A percentile compares a stretch with the other conserved stretches of the same genome.
phyloP scores from a whole-genome alignment of 306 rosid species.

The Trichosanthes truncata region DNA sequence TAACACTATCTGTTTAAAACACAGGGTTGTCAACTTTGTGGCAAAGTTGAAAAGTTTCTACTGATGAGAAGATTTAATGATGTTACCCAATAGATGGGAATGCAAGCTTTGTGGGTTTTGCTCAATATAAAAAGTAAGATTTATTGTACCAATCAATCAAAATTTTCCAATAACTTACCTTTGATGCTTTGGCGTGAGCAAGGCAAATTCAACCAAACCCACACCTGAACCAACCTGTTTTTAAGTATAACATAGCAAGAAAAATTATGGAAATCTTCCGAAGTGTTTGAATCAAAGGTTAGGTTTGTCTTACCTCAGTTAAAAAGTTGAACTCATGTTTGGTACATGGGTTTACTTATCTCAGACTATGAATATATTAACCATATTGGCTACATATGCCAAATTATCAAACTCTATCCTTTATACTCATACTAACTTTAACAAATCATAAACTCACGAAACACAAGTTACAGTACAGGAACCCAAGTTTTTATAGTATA shows the following conservation, averaged over 20 bases:
- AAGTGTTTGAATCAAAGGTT: not conserved
- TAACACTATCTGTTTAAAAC: conserved; percentile 44
- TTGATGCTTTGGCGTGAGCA: conserved; percentile 60
- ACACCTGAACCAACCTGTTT: conserved; percentile 90
- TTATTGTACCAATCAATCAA: not conserved
- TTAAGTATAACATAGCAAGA: not conserved
- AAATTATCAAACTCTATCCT: not conserved
- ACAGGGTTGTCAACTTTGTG: conserved; percentile 5
- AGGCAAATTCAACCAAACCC: conserved; percentile 89
- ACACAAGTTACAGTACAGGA: not conserved
- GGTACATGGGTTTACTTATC: not conserved
- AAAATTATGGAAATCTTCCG: not conserved
- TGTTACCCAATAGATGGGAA: not conserved
- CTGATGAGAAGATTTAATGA: not conserved
- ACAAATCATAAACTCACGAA: not conserved
- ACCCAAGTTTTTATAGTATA: not conserved
- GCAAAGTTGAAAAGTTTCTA: not conserved
- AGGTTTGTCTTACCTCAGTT: not conserved
- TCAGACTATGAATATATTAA: not conserved
- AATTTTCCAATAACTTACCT: conserved; percentile 35
- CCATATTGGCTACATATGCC: not conserved
- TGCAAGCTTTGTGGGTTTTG: not conserved
- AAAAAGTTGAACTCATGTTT: not conserved
- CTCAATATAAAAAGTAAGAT: not conserved
- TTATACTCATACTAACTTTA: not conserved